Base-by-base conservation (phyloP, 108 stramenopile genomes). In the Thalassiosira profunda region DNA sequence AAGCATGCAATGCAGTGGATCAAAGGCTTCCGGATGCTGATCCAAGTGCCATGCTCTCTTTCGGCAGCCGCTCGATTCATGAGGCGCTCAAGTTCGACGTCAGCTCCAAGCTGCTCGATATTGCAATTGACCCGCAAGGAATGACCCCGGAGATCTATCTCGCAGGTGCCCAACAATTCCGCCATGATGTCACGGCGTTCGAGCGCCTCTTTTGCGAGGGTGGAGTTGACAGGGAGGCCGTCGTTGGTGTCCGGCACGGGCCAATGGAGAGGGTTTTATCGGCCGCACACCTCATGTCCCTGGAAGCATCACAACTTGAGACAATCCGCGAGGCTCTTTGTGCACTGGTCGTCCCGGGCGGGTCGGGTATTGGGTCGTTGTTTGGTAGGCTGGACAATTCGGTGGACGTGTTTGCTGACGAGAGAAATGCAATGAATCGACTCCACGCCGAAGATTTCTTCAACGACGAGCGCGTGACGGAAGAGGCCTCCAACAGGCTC, bases 401-500 rank as follows among this genome's bases (percentile, higher is more conserved):
- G 21, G 15, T 21, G 41, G 65, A 1, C n/a, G 56, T 59, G 24
- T 26, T 8, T 56, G 30, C 14, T 18, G 37, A 35, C 5, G 17
- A 31, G 15, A 3, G 26, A 43, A 40, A 38, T n/a, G n/a, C n/a
- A n/a, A n/a, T n/a, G 14, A 12, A 33, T 42, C 74, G 66, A 23
- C 58, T 89, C 28, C 59, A 74, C 38, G 58, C 80, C 17, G 72
- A 79, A 14, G 68, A 77, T 36, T 88, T 93, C 57, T 70, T 67
- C 12, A 41, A 34, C 3, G 92, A 94, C 57, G 81, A 59, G 15
- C 83, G 65, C n/a, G 29, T 91, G 25, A 42, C 72, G 31, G 84
- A 86, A 45, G 84, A 88, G 59, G 89, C 92, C 11, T 43, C 67
- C 12, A 66, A 57, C 29, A 94, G 91, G 92, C 31, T 94, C 2